phyloP scores from a whole-genome alignment of 2,329 filamentous ascomycete genomes.

The Chaetomium sp. region DNA sequence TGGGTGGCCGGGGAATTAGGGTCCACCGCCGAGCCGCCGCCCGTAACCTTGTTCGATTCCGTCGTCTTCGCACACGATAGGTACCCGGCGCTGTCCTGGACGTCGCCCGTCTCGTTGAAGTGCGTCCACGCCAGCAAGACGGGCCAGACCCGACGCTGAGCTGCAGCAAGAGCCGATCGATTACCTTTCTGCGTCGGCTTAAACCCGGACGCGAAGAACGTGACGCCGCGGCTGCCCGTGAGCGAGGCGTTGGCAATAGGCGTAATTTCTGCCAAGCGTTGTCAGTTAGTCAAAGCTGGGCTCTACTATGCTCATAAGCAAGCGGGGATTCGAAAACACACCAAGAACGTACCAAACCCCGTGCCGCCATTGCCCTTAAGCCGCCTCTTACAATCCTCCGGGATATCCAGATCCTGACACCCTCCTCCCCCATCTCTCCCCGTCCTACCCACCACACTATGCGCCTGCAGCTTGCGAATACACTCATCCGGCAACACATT shows the following conservation, averaged over 20 bases:
- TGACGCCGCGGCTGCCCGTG: background rate
- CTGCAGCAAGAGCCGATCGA: conserved; percentile 2
- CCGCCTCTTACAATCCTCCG: conserved; percentile 8
- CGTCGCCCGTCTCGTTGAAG: conserved; percentile 9
- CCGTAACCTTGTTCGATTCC: background rate
- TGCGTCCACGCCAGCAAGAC: conserved; percentile 20
- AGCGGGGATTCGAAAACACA: background rate
- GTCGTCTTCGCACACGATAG: conserved; percentile 12
- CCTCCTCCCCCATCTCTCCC: background rate
- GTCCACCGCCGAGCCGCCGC: background rate
- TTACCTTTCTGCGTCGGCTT: conserved; percentile 7
- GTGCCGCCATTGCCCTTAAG: background rate
- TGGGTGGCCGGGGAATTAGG: background rate
- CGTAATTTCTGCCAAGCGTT: conserved; percentile 1
- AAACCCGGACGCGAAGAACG: conserved; percentile 13
- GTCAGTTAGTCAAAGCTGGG: background rate
- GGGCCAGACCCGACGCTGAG: conserved; percentile 15
- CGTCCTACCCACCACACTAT: conserved; percentile 1
- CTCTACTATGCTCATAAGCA: background rate
- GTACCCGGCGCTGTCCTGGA: conserved; percentile 14
- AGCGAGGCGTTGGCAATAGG: background rate
- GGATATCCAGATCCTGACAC: conserved; percentile 12
- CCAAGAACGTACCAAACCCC: conserved; percentile 10
- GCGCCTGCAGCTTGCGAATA: conserved; percentile 13
- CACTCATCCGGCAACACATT: conserved; percentile 9